A percentile compares a stretch with the other conserved stretches of the same genome.
phyloP scores from a whole-genome alignment of 257 asterid species.

The Solanum raphanifolium region DNA sequence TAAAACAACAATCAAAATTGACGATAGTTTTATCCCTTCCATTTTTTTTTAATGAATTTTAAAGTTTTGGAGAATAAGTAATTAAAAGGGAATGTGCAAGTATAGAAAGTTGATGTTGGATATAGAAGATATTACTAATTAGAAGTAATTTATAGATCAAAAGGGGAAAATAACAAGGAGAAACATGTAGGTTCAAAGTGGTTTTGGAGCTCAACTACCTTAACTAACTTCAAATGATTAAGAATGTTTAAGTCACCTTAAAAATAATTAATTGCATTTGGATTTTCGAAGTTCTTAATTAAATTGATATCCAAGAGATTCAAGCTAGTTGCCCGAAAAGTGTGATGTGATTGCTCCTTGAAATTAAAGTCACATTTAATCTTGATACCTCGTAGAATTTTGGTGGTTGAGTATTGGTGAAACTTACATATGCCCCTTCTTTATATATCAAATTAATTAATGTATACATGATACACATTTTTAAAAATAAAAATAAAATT shows the following conservation, averaged over 20 bases:
- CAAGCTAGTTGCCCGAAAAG: not conserved
- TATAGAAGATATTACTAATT: not conserved
- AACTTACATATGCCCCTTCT: not conserved
- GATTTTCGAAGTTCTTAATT: not conserved
- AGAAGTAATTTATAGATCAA: not conserved
- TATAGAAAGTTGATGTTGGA: conserved; percentile 1
- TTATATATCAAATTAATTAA: not conserved
- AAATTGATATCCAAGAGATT: not conserved
- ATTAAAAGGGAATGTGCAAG: conserved; percentile 15
- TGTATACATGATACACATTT: not conserved
- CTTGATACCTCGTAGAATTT: not conserved
- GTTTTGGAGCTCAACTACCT: conserved; percentile 18
- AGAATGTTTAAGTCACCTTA: conserved; percentile 2
- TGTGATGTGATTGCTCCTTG: not conserved
- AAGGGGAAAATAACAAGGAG: not conserved
- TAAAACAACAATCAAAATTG: conserved; percentile 14
- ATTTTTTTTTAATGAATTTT: not conserved
- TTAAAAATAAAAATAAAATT: no score
- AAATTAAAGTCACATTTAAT: not conserved
- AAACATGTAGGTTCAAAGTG: not conserved
- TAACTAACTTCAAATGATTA: conserved; percentile 4
- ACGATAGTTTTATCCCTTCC: conserved; percentile 8
- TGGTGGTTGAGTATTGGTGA: not conserved
- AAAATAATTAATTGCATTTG: not conserved
- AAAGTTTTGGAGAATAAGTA: not conserved